Evolutionary conservation across 805 yeast genomes (phyloP).

Genomic region (Candida railenensis): DNA sequence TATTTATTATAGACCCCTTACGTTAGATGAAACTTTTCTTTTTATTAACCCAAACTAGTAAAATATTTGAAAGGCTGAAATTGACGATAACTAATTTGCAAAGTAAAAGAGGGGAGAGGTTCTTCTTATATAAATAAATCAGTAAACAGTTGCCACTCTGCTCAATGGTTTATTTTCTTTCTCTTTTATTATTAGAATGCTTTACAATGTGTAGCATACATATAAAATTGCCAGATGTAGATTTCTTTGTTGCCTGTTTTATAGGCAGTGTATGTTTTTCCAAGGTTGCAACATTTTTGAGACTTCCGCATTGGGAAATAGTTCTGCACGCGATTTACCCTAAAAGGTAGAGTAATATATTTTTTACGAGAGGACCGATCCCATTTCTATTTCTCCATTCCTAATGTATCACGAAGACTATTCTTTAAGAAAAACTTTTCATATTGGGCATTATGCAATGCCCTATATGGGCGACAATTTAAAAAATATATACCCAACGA

Average conservation of each 20-base stretch:
- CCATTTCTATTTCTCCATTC: background rate
- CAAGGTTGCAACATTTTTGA: background rate
- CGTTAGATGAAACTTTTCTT: background rate
- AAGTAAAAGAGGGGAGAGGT: background rate
- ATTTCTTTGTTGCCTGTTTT: background rate
- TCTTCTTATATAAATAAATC: background rate
- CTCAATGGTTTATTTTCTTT: background rate
- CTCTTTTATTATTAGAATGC: background rate
- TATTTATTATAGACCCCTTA: background rate
- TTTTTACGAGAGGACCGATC: background rate
- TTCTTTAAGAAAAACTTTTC: background rate
- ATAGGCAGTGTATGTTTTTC: background rate
- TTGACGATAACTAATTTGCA: too few species aligned
- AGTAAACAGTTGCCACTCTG: background rate
- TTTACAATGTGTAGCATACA: background rate
- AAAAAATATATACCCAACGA: too few species aligned
- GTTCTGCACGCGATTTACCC: background rate
- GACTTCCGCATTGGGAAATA: background rate
- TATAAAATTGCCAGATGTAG: background rate
- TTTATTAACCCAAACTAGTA: background rate
- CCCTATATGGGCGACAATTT: background rate
- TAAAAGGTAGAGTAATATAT: background rate
- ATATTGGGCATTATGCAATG: background rate
- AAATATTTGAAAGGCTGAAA: background rate
- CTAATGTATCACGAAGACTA: background rate